Conservation (phyloP, 306 rosid species). For the Lotus japonicus region DNA sequence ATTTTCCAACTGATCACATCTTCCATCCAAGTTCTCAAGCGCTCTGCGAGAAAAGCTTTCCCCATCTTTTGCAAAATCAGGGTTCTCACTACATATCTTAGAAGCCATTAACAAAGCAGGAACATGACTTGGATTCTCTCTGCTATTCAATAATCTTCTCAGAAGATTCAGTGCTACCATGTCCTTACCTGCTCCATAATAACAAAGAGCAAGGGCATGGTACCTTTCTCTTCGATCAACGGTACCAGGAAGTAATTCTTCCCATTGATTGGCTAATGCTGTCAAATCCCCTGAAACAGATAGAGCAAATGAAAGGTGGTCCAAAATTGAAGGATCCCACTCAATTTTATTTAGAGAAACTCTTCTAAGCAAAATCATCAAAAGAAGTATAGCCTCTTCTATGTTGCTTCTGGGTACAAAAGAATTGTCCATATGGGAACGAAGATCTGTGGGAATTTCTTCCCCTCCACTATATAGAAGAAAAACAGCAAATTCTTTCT, state of each 20-base stretch:
- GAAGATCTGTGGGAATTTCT: conserved; percentile 78
- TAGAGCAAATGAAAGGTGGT: conserved; percentile 85
- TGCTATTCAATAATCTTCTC: conserved; percentile 48
- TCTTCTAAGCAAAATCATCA: conserved; percentile 75
- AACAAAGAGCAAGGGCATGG: conserved; percentile 65
- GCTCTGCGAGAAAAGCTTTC: conserved; percentile 46
- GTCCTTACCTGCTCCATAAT: conserved; percentile 68
- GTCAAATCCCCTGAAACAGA: conserved; percentile 74
- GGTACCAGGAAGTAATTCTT: conserved; percentile 71
- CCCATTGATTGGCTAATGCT: conserved; percentile 65
- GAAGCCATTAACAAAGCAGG: conserved; percentile 76
- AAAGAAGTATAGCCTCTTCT: conserved; percentile 92
- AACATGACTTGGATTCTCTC: conserved; percentile 58
- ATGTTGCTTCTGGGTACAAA: conserved; percentile 78
- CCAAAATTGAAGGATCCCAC: conserved; percentile 95
- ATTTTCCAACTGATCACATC: conserved; percentile 58
- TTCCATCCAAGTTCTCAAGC: conserved; percentile 44
- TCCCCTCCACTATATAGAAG: conserved; percentile 83
- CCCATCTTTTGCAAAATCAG: conserved; percentile 56
- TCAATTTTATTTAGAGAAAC: conserved; percentile 49
- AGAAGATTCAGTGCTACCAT: conserved; percentile 66
- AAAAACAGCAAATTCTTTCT: conserved; percentile 72
- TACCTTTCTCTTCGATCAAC: conserved; percentile 49
- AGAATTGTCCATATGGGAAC: conserved; percentile 66
- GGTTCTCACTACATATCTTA: conserved; percentile 67